These are phyloP conservation scores for Colletotrichum chrysophilum DNA, from an alignment of 2,329 filamentous ascomycete genomes.

Conservation along the genomic window DNA sequence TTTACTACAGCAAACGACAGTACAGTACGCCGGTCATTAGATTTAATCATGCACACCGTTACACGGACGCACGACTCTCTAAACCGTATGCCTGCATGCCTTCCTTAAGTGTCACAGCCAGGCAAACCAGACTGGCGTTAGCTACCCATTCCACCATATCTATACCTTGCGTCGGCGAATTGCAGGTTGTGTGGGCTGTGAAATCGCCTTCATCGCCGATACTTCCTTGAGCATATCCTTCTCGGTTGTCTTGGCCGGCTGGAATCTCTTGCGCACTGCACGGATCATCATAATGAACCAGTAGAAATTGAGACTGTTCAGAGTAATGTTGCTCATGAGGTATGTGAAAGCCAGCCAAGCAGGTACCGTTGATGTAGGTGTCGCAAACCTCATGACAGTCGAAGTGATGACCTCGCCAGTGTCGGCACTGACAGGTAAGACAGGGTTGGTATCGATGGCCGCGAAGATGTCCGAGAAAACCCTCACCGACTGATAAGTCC, in stretches of 20 bases:
- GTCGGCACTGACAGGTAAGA: constrained; percentile 25
- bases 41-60: not conserved
- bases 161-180: constrained; percentile 35
- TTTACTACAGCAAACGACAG: not conserved
- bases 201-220: constrained; percentile 33
- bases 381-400: constrained; percentile 56
- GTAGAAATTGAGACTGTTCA: constrained; percentile 81
- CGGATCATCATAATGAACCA: constrained; percentile 91
- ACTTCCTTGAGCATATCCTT: constrained; percentile 21
- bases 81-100: not conserved
- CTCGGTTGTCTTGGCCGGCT: constrained; percentile 21
- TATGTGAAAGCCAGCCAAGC: constrained; percentile 74
- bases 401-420: constrained; percentile 27
- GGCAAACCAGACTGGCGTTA: not conserved
- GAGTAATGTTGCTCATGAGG: constrained; percentile 70
- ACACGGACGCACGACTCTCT: not conserved
- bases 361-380: constrained; percentile 59
- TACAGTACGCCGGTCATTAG: not conserved
- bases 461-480: constrained; percentile 75
- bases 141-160: not conserved
- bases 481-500: constrained; percentile 72
- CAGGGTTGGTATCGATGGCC: constrained; percentile 48
- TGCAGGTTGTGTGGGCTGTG: constrained; percentile 26
- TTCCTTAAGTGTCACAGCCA: not conserved
- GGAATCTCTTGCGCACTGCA: constrained; percentile 77